A percentile compares a stretch with the other conserved stretches of the same genome.
Conservation (phyloP, 495 filamentous ascomycete species). For the Penicillium cosmopolitanum region DNA sequence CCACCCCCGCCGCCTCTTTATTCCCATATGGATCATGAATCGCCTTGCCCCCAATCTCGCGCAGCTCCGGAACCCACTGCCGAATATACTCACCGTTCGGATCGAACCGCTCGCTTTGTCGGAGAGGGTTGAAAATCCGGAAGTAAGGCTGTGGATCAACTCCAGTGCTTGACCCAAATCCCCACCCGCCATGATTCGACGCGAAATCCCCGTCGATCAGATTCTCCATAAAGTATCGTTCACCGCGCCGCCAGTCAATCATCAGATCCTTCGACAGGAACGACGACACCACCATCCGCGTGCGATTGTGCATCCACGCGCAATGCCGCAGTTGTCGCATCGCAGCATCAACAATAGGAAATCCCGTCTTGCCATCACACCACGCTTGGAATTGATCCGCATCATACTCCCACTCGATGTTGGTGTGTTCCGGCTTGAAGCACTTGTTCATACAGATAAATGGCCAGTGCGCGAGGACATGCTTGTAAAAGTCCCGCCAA, state of each 20-base stretch:
- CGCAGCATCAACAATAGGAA: slow-evolving; percentile 86
- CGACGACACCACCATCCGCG: slow-evolving; percentile 85
- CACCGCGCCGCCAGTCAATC: slow-evolving; percentile 89
- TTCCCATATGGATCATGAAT: slow-evolving; percentile 77
- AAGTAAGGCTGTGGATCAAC: slow-evolving; percentile 95
- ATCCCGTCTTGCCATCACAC: slow-evolving; percentile 79
- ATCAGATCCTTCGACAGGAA: slow-evolving; percentile 88
- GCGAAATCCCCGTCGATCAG: slow-evolving; percentile 93
- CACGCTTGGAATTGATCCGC: slow-evolving; percentile 68
- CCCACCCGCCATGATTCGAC: slow-evolving; percentile 92
- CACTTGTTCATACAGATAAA: slow-evolving; percentile 95
- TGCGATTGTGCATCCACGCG: slow-evolving; percentile 90
- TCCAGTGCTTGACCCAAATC: slow-evolving; percentile 77
- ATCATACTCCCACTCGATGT: slow-evolving; percentile 83
- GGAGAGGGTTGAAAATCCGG: slow-evolving; percentile 83
- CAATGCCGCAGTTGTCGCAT: slow-evolving; percentile 79
- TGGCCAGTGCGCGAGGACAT: slow-evolving; percentile 85
- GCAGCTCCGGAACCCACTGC: slow-evolving; percentile 65
- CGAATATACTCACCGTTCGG: slow-evolving; percentile 60
- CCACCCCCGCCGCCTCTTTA: slow-evolving; percentile 60
- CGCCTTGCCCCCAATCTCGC: slow-evolving; percentile 59
- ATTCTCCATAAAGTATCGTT: slow-evolving; percentile 86
- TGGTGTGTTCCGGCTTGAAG: slow-evolving; percentile 84
- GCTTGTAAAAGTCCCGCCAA: slow-evolving; percentile 93
- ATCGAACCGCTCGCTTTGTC: slow-evolving; percentile 84